Conservation (phyloP, 345 rosid species). For the Syzygium grande region DNA sequence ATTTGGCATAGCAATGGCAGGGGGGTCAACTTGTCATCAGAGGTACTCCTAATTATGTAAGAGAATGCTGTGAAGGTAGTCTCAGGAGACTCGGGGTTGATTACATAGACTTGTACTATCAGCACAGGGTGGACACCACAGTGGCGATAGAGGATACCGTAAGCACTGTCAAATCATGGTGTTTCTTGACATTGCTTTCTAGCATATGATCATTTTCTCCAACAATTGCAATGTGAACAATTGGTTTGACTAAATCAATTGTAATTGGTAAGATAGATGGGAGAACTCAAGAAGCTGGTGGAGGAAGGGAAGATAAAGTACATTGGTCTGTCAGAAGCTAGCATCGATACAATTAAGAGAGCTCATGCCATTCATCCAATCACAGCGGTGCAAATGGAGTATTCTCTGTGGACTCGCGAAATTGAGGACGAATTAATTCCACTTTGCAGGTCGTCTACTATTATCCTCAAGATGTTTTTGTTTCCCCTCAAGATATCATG, state of each 20-base stretch:
- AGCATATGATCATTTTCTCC: background rate
- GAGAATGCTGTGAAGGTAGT: constrained; percentile 48
- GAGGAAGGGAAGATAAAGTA: constrained; percentile 29
- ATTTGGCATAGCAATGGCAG: constrained; percentile 20
- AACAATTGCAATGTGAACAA: background rate
- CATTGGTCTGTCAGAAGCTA: constrained; percentile 30
- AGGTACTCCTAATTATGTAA: constrained; percentile 34
- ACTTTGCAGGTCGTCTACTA: constrained; percentile 15
- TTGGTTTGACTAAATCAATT: background rate
- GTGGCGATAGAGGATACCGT: constrained; percentile 50
- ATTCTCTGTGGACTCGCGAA: constrained; percentile 29
- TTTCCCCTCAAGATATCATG: background rate
- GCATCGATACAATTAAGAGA: constrained; percentile 24
- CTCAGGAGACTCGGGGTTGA: constrained; percentile 35
- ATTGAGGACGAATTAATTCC: constrained; percentile 25
- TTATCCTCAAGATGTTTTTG: background rate
- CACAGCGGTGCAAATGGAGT: constrained; percentile 30
- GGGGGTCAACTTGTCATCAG: constrained; percentile 7
- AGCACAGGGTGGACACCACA: constrained; percentile 42
- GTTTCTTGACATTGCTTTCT: background rate
- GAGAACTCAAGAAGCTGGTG: constrained; percentile 33
- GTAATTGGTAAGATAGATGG: constrained; percentile 8
- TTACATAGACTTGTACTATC: constrained; percentile 46
- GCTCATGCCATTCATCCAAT: constrained; percentile 32
- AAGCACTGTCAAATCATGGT: background rate